Conservation (phyloP, 139 green algal genomes). For the Asterochloris sp. region DNA sequence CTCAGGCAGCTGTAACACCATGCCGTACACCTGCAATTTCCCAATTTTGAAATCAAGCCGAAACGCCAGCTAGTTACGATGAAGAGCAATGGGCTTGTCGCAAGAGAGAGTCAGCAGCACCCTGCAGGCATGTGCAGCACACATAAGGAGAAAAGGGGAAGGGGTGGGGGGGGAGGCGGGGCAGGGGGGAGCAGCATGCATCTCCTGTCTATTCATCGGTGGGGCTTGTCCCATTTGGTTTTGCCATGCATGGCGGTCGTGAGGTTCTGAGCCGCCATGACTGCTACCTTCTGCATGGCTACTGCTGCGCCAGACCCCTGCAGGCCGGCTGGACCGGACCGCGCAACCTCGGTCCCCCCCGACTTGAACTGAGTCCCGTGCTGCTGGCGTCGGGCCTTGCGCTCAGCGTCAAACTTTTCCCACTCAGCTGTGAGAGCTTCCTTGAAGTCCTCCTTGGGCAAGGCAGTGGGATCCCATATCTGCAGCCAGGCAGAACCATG, state of each 20-base stretch:
- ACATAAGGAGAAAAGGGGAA: too few species aligned
- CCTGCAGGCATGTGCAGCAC: too few species aligned
- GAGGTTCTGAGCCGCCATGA: slow-evolving; percentile 2
- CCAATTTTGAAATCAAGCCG: too few species aligned
- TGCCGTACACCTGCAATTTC: too few species aligned
- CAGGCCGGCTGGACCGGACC: neutral
- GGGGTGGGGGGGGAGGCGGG: too few species aligned
- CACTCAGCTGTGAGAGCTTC: slow-evolving; percentile 2
- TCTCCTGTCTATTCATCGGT: neutral
- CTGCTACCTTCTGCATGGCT: neutral
- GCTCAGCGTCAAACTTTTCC: slow-evolving; percentile 3
- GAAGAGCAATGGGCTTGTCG: too few species aligned
- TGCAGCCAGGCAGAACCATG: neutral
- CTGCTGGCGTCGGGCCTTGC: neutral
- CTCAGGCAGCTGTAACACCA: too few species aligned
- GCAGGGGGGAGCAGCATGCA: neutral
- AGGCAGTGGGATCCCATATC: slow-evolving; percentile 27
- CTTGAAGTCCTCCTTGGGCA: slow-evolving; percentile 29
- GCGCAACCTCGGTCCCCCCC: slow-evolving; percentile 1
- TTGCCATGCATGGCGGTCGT: neutral
- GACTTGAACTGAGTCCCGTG: slow-evolving; percentile 8
- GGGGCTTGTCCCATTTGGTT: neutral
- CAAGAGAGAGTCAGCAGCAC: too few species aligned
- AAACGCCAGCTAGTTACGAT: too few species aligned
- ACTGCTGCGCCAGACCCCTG: neutral